Evolutionary conservation across 371 early-diverging fungal species (phyloP).

Genomic region (Mucor velutinosus): DNA sequence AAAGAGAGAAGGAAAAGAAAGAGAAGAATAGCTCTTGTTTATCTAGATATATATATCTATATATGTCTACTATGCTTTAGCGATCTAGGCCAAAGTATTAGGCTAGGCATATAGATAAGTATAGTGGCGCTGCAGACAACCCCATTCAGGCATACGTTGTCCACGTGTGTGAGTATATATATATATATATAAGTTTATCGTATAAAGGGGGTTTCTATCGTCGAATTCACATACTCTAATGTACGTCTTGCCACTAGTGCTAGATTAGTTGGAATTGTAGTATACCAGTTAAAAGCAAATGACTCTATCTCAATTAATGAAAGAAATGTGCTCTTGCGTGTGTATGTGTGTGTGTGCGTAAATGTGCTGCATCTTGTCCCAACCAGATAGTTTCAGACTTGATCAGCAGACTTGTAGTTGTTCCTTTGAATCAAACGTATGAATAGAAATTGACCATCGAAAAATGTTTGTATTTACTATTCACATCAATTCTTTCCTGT

Average conservation of each 20-base stretch:
- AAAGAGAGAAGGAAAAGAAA: conserved; percentile 3
- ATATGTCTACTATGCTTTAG: neutral
- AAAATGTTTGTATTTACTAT: conserved; percentile 1
- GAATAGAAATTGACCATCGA: neutral
- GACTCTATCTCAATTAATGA: neutral
- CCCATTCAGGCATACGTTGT: conserved; percentile 11
- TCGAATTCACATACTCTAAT: neutral
- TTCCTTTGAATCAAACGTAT: conserved; percentile 9
- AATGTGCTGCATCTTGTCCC: conserved; percentile 11
- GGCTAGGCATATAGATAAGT: neutral
- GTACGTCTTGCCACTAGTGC: neutral
- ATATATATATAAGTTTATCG: neutral
- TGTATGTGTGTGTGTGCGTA: neutral
- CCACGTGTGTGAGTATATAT: conserved; percentile 14
- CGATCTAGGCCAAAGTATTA: conserved; percentile 8
- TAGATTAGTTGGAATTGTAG: neutral
- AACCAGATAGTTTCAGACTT: conserved; percentile 14
- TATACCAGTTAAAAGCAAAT: neutral
- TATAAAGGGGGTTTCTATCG: neutral
- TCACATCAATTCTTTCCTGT: neutral
- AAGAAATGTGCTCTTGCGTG: neutral
- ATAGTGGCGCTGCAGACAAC: conserved; percentile 9
- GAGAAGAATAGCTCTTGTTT: conserved; percentile 3
- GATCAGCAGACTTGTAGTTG: conserved; percentile 10
- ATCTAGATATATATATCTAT: neutral